These are phyloP conservation scores for Neonectria punicea DNA, from an alignment of 2,329 filamentous ascomycete genomes.

Conservation along the genomic window DNA sequence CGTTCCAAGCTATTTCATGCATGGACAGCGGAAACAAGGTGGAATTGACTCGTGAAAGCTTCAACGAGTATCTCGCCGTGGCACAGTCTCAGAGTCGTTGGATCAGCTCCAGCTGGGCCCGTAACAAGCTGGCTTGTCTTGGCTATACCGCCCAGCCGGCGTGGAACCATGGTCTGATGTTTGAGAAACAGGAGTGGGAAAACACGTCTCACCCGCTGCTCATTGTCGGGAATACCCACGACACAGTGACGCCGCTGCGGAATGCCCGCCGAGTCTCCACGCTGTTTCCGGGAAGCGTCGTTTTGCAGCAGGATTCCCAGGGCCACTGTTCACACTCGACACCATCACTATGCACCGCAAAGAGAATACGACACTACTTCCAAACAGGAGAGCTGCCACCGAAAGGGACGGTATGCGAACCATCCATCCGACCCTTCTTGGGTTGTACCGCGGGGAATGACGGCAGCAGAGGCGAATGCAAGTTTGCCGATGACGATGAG, in stretches of 20 bases:
- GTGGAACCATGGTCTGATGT: constrained; percentile 20
- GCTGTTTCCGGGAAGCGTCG: constrained; percentile 34
- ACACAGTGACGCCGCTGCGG: constrained; percentile 55
- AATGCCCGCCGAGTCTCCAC: constrained; percentile 45
- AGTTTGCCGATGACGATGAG: constrained; percentile 14
- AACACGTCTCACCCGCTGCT: constrained; percentile 29
- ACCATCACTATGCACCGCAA: constrained; percentile 25
- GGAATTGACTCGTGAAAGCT: constrained; percentile 22
- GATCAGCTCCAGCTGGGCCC: constrained; percentile 26
- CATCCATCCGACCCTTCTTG: constrained; percentile 17
- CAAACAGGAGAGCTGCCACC: constrained; percentile 33
- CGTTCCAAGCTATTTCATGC: constrained; percentile 26
- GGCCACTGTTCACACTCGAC: constrained; percentile 33
- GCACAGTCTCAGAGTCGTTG: constrained; percentile 24
- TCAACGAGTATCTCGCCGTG: constrained; percentile 24
- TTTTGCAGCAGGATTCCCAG: constrained; percentile 36
- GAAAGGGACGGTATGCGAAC: constrained; percentile 29
- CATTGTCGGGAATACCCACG: constrained; percentile 35
- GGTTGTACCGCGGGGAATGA: constrained; percentile 9
- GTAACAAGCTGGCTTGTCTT: constrained; percentile 24
- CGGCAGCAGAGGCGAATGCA: not conserved
- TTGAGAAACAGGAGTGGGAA: constrained; percentile 13
- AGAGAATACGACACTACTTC: constrained; percentile 29
- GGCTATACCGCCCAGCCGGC: constrained; percentile 24
- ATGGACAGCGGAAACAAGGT: constrained; percentile 17